Evolutionary conservation across 257 asterid genomes (phyloP).

Genomic region (Nicotiana tabacum): DNA sequence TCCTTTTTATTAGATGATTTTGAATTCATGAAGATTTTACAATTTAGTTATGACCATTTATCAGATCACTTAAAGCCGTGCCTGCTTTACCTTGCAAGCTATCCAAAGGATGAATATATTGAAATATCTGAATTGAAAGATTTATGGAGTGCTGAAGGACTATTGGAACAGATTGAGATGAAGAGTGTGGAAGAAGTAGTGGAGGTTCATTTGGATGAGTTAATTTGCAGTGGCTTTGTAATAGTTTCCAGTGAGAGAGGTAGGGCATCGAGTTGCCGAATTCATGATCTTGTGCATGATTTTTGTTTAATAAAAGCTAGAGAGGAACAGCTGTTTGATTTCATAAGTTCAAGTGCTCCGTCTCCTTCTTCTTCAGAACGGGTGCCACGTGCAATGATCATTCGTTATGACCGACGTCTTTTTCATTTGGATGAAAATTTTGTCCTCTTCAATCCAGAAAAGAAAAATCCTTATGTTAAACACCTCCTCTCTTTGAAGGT

Average conservation of each 20-base stretch:
- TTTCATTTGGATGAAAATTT: too few species aligned
- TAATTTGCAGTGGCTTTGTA: slow-evolving; percentile 16
- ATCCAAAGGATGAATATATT: slow-evolving; percentile 16
- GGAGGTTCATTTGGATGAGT: slow-evolving; percentile 22
- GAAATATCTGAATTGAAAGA: slow-evolving; percentile 5
- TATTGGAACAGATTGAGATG: slow-evolving; percentile 13
- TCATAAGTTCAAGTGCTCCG: neutral
- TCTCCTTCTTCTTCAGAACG: neutral
- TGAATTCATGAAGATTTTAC: slow-evolving; percentile 11
- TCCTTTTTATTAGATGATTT: neutral
- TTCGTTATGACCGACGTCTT: neutral
- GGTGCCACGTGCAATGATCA: neutral
- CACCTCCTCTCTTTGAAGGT: too few species aligned
- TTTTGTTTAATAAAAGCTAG: slow-evolving; percentile 18
- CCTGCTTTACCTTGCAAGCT: slow-evolving; percentile 28
- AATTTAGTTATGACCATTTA: slow-evolving; percentile 26
- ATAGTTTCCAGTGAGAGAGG: slow-evolving; percentile 14
- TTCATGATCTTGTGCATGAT: slow-evolving; percentile 20
- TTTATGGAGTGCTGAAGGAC: slow-evolving; percentile 35
- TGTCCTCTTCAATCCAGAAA: too few species aligned
- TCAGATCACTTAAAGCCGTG: slow-evolving; percentile 25
- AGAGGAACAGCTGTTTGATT: neutral
- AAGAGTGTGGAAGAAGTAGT: too few species aligned
- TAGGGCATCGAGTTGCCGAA: slow-evolving; percentile 9
- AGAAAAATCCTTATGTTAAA: too few species aligned